A percentile compares a stretch with the other conserved stretches of the same genome.
Evolutionary conservation across 345 rosid species (phyloP).

Genomic region (Raphanus sativus): DNA sequence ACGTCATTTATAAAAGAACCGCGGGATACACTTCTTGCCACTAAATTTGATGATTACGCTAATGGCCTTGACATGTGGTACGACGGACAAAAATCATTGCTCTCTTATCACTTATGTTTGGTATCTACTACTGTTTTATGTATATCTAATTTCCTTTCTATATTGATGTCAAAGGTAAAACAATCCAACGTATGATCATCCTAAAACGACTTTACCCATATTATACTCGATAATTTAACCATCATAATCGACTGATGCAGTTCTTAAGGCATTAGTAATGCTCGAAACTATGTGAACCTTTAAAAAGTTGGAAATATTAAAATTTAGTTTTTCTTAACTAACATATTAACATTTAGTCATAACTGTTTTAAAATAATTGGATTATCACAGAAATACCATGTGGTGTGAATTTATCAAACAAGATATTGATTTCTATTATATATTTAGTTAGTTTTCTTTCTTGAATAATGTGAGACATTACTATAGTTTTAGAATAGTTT

Average conservation of each 20-base stretch:
- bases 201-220: background rate
- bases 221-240: background rate
- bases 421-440: background rate
- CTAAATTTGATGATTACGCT: background rate
- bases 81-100: slow-evolving; percentile 11
- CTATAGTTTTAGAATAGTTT: background rate
- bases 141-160: background rate
- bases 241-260: background rate
- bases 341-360: no score
- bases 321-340: background rate
- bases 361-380: background rate
- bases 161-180: background rate
- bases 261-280: background rate
- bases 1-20: no score
- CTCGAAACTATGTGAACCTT: background rate
- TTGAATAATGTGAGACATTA: background rate
- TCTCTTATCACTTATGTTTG: background rate
- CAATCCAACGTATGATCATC: background rate
- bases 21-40: background rate
- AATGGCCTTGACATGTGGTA: slow-evolving; percentile 16
- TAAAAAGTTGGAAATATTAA: background rate
- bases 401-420: background rate
- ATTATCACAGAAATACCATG: background rate
- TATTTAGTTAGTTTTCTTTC: background rate
- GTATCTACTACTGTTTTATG: background rate